Base-by-base conservation (phyloP, 352 stramenopile species). In the Phytopythium oedochilum region DNA sequence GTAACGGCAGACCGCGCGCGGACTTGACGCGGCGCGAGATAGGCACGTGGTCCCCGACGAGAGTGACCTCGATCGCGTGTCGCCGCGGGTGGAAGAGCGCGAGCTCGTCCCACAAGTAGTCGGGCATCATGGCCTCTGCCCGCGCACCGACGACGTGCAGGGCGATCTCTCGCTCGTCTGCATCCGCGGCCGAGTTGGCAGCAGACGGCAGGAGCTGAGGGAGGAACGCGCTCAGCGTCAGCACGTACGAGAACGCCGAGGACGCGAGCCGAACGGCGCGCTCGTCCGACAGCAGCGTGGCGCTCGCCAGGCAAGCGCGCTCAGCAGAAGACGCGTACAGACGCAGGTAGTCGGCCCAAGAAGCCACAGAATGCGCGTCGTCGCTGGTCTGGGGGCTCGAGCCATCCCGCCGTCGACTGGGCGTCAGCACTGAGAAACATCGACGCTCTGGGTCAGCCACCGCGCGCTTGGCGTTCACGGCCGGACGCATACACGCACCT, bases 41-140 rank as follows among this genome's bases (percentile, higher is more conserved):
- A 2, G 78, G 72, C 2, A 88, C 73, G 55, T 92, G 78, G 48
- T 92, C 77, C 18, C 82, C 82, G 15, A 92, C 57, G 25, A 92
- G 60, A 48, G 73, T 79, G 23, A 92, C 75, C 14, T 68, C 49
- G 32, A 88, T 75, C 2, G 23, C 15, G 29, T 57, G 42, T 5
- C 43, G 42, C 17, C 48, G 34, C 2, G 70, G 66, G 51, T 82
- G 57, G 28, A 85, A 67, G 15, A 78, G 71, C 14, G 56, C 61
- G 10, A 89, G 51, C 18, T 87, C 78, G 25, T 83, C 64, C 82
- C 82, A 92, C 18, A 92, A 54, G 61, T 86, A 76, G 12, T 60
- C 64, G 49, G 82, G 82, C 78, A 89, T 88, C 60, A 73, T 88
- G 2, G 82, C 82, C 64, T 92, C 82, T 5, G 82, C 82, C 0